Percentiles rank a stretch among this genome's conserved stretches.
Conservation (phyloP, 169 alveolate genomes). For the Cryptosporidium tyzzeri region DNA sequence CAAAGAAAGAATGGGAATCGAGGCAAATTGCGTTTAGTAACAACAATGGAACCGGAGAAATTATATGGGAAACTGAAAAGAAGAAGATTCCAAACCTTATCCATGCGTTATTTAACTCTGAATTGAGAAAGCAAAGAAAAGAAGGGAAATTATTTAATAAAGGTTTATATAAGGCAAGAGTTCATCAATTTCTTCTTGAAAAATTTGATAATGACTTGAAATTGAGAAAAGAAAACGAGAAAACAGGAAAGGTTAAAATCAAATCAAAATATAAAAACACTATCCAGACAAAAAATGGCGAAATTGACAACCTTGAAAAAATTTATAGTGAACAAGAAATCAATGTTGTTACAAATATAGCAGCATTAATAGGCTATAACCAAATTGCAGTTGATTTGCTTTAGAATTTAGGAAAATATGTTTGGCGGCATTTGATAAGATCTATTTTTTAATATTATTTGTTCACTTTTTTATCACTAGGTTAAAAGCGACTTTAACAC, state of each 20-base stretch:
- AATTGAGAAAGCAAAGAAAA: constrained; percentile 25
- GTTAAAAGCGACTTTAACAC: not conserved
- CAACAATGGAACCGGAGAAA: constrained; percentile 9
- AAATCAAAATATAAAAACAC: not conserved
- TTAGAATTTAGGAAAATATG: not conserved
- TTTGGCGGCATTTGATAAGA: constrained; percentile 36
- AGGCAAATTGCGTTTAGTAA: constrained; percentile 15
- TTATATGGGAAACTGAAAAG: constrained; percentile 23
- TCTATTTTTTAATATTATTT: constrained; percentile 17
- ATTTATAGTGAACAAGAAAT: constrained; percentile 41
- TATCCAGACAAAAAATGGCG: not conserved
- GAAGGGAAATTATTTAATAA: constrained; percentile 48
- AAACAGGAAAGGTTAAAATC: not conserved
- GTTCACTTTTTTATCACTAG: not conserved
- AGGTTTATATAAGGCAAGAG: constrained; percentile 66
- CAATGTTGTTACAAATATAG: constrained; percentile 30
- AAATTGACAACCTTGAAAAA: not conserved
- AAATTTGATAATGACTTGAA: constrained; percentile 10
- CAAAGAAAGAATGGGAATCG: constrained; percentile 47
- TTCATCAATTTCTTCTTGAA: constrained; percentile 51
- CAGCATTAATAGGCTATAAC: constrained; percentile 52
- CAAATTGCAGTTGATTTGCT: constrained; percentile 66
- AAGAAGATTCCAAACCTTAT: constrained; percentile 13
- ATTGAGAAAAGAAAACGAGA: constrained; percentile 4
- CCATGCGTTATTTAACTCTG: constrained; percentile 25